Evolutionary conservation across 345 rosid species (phyloP), one percentile per base, ranked within the genome.

Genomic region (Clausena lansium): DNA sequence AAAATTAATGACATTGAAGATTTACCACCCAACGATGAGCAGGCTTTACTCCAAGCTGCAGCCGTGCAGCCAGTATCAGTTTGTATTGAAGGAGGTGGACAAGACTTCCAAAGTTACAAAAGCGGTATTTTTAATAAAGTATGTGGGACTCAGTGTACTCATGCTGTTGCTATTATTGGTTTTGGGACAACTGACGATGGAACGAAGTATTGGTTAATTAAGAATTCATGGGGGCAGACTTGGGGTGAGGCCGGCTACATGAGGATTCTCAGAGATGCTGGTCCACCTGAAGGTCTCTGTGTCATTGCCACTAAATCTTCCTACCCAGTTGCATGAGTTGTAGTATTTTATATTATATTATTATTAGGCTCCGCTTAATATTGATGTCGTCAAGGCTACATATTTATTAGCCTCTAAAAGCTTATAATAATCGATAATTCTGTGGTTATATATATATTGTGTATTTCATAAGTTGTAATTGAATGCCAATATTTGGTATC

Each of bases 211-310:
- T 91, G 93, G 91, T 24, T 89, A 50, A 57, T 89, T 36, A 89
- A 84, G 71, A 91, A 91, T 39, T 89, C 94, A 6, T 91, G 91
- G 92, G 91, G 88, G 0, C 2, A 19, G 55, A 74, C 20, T 2
- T 90, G 89, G 90, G 94, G 90, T 25, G 91, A 89, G 68, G 11
- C 63, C n/a, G 93, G 91, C 35, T 88, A 83, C 70, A 83, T 88
- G 81, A 88, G 84, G 75, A 81, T 91, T 60, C 71, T 59, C 39
- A 86, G 93, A 77, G 85, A 72, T 63, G 76, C 59, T 11, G 47
- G 4, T 0, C 27, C 35, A 11, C 14, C 36, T 14, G 66, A 11
- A 59, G 63, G 66, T 36, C 10, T 30, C 6, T 55, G 30, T 52
- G 74, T 14, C 74, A 19, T 70, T 50, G 74, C 39, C 36, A 28